phyloP scores from a whole-genome alignment of 371 early-diverging fungal genomes.

The Apophysomyces variabilis region DNA sequence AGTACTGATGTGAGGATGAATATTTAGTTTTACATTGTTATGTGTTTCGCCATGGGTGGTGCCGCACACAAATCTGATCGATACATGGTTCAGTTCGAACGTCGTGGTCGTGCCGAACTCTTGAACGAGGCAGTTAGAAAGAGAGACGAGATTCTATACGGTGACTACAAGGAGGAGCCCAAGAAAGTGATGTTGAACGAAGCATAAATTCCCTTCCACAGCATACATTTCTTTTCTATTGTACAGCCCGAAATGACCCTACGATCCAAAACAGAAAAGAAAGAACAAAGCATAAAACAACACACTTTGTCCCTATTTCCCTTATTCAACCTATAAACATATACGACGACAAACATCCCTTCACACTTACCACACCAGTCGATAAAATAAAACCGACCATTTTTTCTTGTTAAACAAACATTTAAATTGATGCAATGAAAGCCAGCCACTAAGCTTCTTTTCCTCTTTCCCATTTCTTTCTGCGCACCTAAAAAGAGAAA shows the following conservation, averaged over 20 bases:
- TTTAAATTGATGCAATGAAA: slow-evolving; percentile 3
- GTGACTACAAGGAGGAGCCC: slow-evolving; percentile 25
- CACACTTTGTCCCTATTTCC: neutral
- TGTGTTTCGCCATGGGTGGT: slow-evolving; percentile 57
- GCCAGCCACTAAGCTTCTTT: slow-evolving; percentile 17
- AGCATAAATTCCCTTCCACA: slow-evolving; percentile 1
- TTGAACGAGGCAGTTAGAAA: slow-evolving; percentile 47
- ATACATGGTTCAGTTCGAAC: slow-evolving; percentile 58
- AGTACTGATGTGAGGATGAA: neutral
- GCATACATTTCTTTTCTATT: neutral
- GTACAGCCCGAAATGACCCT: no score
- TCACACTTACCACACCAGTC: neutral
- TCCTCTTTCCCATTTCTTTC: slow-evolving; percentile 15
- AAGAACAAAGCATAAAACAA: neutral
- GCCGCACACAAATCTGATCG: slow-evolving; percentile 57
- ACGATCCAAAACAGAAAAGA: slow-evolving; percentile 5
- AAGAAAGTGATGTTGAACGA: slow-evolving; percentile 14
- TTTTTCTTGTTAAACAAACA: neutral
- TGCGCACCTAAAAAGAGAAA: slow-evolving; percentile 1
- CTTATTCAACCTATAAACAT: neutral
- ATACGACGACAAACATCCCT: neutral
- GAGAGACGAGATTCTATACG: slow-evolving; percentile 51
- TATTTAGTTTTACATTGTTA: slow-evolving; percentile 55
- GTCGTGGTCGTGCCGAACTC: slow-evolving; percentile 52
- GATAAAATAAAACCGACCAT: neutral